Base-by-base conservation (phyloP, 495 filamentous ascomycete genomes). In the Talaromyces nanjingensis region DNA sequence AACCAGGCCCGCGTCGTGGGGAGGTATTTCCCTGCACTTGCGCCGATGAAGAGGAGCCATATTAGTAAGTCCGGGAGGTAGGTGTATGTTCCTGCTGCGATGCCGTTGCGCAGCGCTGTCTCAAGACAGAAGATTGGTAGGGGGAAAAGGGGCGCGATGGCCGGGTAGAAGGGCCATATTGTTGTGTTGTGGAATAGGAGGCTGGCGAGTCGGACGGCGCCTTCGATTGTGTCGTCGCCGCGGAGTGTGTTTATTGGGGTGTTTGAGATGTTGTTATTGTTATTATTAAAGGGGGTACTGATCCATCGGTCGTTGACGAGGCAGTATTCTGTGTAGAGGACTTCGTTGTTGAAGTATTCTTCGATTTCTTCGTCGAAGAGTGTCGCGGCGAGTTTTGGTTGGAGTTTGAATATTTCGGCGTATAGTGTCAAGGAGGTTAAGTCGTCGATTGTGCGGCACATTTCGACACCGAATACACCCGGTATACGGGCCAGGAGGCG, bases 201-300 rank as follows among this genome's bases (percentile, higher is more conserved):
- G 53, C 74, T 74, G 20, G 77, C 77, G 8, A 79, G 72, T 20
- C 78, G 78, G 27, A 71, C 69, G 64, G 75, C 76, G 58, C 78
- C 78, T 62, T 79, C 77, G 66, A 79, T 78, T 7, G 73, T 73
- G 64, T 74, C 72, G 63, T 81, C 78, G 9, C 84, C 85, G 60
- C 82, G 84, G 9, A 85, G 78, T 16, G 83, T 84, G 49, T 86
- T 86, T 59, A 84, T 86, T 34, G 85, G 74, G 0, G 83, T 87
- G 57, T 22, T 18, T 18, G 20, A 34, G 29, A 4, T 9, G 14
- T 16, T 45, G 11, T 24, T 24, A 6, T 25, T 24, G 49, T 25
- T 22, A 22, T 18, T 18, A 18, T 6, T 12, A 27, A 6, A 7
- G 6, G 53, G 12, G 0, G 29, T 37, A 7, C 3, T n/a, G 20